These are phyloP conservation scores for Chlorella sorokiniana DNA, from an alignment of 139 green algal species.

Conservation along the genomic window DNA sequence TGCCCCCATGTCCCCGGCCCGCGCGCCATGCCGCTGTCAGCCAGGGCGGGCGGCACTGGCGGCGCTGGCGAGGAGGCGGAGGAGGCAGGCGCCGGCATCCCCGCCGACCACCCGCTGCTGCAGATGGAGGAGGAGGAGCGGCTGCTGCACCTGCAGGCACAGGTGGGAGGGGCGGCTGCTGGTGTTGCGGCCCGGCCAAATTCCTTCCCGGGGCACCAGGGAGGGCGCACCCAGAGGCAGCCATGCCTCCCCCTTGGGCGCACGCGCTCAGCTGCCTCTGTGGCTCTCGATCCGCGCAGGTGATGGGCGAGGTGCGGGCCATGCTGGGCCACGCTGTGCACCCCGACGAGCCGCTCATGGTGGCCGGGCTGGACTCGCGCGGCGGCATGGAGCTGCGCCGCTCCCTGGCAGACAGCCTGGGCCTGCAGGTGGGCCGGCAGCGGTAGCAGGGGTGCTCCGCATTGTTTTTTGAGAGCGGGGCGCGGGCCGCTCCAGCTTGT, in stretches of 20 bases:
- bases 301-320: slow-evolving; percentile 70
- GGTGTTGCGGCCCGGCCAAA: not conserved
- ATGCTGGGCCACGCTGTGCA: slow-evolving; percentile 69
- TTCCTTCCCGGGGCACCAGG: not conserved
- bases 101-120: slow-evolving; percentile 59
- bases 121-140: slow-evolving; percentile 65
- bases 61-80: slow-evolving; percentile 14
- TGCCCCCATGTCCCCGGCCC: slow-evolving; percentile 35
- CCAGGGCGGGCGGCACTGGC: slow-evolving; percentile 6
- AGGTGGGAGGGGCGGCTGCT: slow-evolving; percentile 18
- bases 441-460: too few relatives aligned
- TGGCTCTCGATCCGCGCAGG: too few relatives aligned
- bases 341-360: slow-evolving; percentile 67
- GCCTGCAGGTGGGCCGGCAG: slow-evolving; percentile 59
- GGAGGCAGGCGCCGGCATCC: slow-evolving; percentile 19
- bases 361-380: slow-evolving; percentile 70
- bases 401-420: slow-evolving; percentile 71
- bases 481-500: too few relatives aligned
- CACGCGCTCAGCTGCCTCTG: too few relatives aligned
- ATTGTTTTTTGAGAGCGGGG: too few relatives aligned
- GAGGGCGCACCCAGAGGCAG: too few relatives aligned
- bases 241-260: too few relatives aligned
- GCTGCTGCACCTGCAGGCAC: slow-evolving; percentile 65
- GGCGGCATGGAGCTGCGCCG: slow-evolving; percentile 84
- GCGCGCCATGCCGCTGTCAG: not conserved